A percentile compares a stretch with the other conserved stretches of the same genome.
Evolutionary conservation across 352 stramenopile genomes (phyloP).

Genomic region (Pythium apleroticum): DNA sequence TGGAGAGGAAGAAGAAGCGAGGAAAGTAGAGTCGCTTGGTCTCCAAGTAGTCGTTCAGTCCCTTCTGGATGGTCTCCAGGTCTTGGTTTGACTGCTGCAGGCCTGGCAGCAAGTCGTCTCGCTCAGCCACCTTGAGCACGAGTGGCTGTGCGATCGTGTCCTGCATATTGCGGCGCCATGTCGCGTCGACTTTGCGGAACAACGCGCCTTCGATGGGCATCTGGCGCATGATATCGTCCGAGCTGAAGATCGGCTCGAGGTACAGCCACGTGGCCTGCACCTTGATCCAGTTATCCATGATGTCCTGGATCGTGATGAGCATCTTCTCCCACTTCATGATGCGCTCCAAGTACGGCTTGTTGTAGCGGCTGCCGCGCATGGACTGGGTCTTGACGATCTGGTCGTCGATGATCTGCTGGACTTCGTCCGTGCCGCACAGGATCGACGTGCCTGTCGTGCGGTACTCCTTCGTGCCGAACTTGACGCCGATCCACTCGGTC

Average conservation of each 20-base stretch:
- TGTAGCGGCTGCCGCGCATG: conserved; percentile 92
- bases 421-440: conserved; percentile 84
- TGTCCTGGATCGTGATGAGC: conserved; percentile 89
- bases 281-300: conserved; percentile 95
- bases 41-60: conserved; percentile 93
- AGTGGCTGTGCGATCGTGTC: conserved; percentile 74
- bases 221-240: conserved; percentile 92
- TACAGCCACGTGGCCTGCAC: conserved; percentile 94
- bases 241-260: conserved; percentile 92
- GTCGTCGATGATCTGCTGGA: conserved; percentile 94
- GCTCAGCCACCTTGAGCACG: conserved; percentile 76
- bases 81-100: conserved; percentile 89
- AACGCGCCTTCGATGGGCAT: conserved; percentile 88
- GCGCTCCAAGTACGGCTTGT: conserved; percentile 90
- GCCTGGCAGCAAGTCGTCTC: conserved; percentile 76
- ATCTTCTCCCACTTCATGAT: conserved; percentile 91
- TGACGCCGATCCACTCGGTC: conserved; percentile 89
- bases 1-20: conserved; percentile 95
- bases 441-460: conserved; percentile 93
- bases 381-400: conserved; percentile 96
- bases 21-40: conserved; percentile 93
- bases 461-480: conserved; percentile 94
- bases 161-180: conserved; percentile 88
- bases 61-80: conserved; percentile 95
- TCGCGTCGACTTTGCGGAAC: conserved; percentile 88